phyloP scores from a whole-genome alignment of 1,284 basidiomycete genomes.

The Puccinia polysora region DNA sequence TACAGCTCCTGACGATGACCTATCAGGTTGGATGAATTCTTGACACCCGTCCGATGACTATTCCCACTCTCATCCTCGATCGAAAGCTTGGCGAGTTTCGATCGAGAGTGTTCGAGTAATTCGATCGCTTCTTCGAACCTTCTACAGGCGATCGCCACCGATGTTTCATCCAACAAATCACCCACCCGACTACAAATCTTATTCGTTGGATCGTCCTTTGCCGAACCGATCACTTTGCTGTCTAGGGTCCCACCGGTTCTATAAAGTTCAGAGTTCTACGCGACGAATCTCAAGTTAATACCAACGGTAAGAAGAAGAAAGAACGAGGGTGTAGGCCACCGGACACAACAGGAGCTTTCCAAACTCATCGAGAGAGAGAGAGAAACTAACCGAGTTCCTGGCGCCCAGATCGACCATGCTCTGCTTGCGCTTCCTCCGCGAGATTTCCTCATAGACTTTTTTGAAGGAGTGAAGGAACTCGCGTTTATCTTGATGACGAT shows the following conservation, averaged over 20 bases:
- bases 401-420: conserved; percentile 84
- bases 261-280: conserved; percentile 10
- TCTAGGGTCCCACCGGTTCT: not conserved
- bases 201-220: conserved; percentile 52
- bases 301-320: too few relatives aligned
- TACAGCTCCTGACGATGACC: conserved; percentile 1
- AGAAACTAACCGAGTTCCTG: conserved; percentile 61
- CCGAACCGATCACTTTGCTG: conserved; percentile 30
- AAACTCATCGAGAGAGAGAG: not conserved
- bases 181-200: conserved; percentile 64
- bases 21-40: conserved; percentile 5
- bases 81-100: not conserved
- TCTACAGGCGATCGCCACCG: conserved; percentile 81
- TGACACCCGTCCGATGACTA: conserved; percentile 5
- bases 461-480: conserved; percentile 76
- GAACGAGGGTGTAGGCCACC: not conserved
- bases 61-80: not conserved
- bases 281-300: not conserved
- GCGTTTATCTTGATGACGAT: conserved; percentile 77
- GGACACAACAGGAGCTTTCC: not conserved
- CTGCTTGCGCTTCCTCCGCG: conserved; percentile 80
- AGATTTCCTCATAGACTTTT: conserved; percentile 83
- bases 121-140: conserved; percentile 81
- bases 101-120: conserved; percentile 65
- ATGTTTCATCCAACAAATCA: conserved; percentile 84